A percentile compares a stretch with the other conserved stretches of the same genome.
phyloP scores from a whole-genome alignment of 2,329 filamentous ascomycete genomes.

The Fusarium pininemorale region DNA sequence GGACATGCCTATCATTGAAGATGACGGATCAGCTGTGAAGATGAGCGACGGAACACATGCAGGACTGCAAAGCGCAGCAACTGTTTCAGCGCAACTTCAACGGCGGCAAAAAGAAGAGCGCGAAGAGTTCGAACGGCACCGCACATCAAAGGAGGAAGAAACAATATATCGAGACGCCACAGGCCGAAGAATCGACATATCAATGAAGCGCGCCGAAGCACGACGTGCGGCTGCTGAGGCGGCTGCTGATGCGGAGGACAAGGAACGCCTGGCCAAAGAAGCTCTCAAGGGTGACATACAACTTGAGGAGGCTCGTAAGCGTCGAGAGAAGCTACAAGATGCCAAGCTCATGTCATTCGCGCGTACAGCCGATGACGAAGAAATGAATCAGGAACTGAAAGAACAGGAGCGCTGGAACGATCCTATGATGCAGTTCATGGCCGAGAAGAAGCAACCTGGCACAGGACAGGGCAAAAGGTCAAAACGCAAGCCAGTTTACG shows the following conservation, averaged over 20 bases:
- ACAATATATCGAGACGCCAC: constrained; percentile 96
- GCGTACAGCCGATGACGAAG: constrained; percentile 81
- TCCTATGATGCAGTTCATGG: constrained; percentile 84
- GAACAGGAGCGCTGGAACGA: constrained; percentile 88
- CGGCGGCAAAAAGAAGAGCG: constrained; percentile 73
- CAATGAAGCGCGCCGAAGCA: constrained; percentile 88
- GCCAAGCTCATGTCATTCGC: constrained; percentile 85
- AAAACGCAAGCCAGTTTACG: constrained; percentile 72
- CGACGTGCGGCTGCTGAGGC: constrained; percentile 70
- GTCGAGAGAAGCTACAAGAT: constrained; percentile 76
- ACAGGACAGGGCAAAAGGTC: constrained; percentile 44
- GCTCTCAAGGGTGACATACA: constrained; percentile 88
- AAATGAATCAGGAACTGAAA: constrained; percentile 85
- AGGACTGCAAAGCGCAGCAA: constrained; percentile 83
- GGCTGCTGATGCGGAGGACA: constrained; percentile 74
- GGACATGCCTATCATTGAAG: constrained; percentile 58
- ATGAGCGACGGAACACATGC: constrained; percentile 92
- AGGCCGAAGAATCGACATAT: constrained; percentile 91
- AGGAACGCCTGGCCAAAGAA: constrained; percentile 72
- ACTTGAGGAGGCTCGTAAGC: constrained; percentile 69
- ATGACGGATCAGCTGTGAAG: constrained; percentile 60
- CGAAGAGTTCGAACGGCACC: constrained; percentile 57
- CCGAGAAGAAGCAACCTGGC: constrained; percentile 53
- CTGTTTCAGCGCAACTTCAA: constrained; percentile 76
- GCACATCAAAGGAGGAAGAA: constrained; percentile 68